Percentiles rank a stretch among this genome's conserved stretches.
These are phyloP conservation scores for Alnus rubra DNA, from an alignment of 306 rosid genomes.

Conservation along the genomic window DNA sequence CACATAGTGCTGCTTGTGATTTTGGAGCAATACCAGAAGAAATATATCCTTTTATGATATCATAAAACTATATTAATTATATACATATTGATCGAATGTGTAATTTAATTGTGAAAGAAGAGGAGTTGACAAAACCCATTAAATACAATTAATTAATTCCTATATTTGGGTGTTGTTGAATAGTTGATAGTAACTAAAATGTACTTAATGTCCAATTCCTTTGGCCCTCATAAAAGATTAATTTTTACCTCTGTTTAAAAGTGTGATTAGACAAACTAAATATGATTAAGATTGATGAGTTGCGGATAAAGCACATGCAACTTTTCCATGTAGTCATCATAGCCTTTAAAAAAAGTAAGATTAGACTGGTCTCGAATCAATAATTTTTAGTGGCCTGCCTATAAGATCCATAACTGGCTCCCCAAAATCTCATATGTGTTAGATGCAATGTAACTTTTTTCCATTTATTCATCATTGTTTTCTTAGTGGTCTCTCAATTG, in stretches of 20 bases:
- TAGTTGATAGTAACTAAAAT: too few relatives aligned
- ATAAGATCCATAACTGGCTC: not conserved
- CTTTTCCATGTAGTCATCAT: not conserved
- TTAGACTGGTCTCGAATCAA: not conserved
- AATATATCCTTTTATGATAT: not conserved
- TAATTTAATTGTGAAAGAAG: not conserved
- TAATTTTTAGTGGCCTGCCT: not conserved
- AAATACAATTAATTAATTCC: too few relatives aligned
- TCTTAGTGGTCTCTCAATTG: constrained; percentile 9
- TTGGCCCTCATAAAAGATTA: not conserved
- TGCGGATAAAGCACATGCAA: not conserved
- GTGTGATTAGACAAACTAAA: not conserved
- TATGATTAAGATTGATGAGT: not conserved
- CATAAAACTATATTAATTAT: too few relatives aligned
- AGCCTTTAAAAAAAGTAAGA: not conserved
- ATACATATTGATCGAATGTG: too few relatives aligned
- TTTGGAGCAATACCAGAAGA: not conserved
- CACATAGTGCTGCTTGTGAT: not conserved
- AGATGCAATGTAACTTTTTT: not conserved
- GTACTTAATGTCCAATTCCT: too few relatives aligned
- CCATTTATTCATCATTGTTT: constrained; percentile 1
- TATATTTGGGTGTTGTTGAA: too few relatives aligned
- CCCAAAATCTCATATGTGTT: not conserved
- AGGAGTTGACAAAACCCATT: not conserved
- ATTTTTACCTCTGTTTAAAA: not conserved